Base-by-base conservation (phyloP, 768 basidiomycete species). In the Gautieria morchelliformis region DNA sequence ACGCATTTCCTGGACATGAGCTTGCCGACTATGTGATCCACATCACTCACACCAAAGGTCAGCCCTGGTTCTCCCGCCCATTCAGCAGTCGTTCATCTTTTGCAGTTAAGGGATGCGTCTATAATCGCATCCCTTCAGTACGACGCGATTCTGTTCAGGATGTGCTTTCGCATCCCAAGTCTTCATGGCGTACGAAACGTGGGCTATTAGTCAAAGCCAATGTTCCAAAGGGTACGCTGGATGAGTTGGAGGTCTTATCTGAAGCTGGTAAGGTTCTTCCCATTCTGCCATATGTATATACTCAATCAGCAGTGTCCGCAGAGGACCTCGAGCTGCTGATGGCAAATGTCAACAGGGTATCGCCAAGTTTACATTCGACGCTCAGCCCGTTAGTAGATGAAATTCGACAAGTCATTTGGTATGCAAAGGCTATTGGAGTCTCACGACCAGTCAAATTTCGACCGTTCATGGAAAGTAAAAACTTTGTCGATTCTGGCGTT, bases 1-100 rank as follows among this genome's bases (percentile, higher is more conserved):
- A 83, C 45, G 79, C 76, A 56, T 92, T 90, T 48, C 70, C 90
- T 84, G 8, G 88, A 78, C 61, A 73, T 87, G 45, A 71, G 75
- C 17, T 75, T 79, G 61, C 78, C 17, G 49, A 76, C 55, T 89
- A 89, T 61, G 86, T 88, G 61, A 83, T 91, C 40, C 83, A 84
- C 58, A 75, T 92, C 3, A 89, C 88, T 12, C 90, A 93, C 70
- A 83, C 87, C 1, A 78, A 73, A 59, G 83, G 89, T 92, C 64
- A 33, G 82, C 70, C 10, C 41, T 5, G 12, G 42, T 22, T 35
- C 15, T 32, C 10, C 47, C 12, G n/a, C 17, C 35, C 22, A 20
- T 56, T 32, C 35, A 41, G 15, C n/a, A 30, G 20, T 32, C 56
- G 65, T 35, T 63, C n/a, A 19, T 33, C 5, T 24, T 11, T 12